Evolutionary conservation across 768 basidiomycete genomes (phyloP), one percentile per base, ranked within the genome.

Genomic region (Mycena venus): DNA sequence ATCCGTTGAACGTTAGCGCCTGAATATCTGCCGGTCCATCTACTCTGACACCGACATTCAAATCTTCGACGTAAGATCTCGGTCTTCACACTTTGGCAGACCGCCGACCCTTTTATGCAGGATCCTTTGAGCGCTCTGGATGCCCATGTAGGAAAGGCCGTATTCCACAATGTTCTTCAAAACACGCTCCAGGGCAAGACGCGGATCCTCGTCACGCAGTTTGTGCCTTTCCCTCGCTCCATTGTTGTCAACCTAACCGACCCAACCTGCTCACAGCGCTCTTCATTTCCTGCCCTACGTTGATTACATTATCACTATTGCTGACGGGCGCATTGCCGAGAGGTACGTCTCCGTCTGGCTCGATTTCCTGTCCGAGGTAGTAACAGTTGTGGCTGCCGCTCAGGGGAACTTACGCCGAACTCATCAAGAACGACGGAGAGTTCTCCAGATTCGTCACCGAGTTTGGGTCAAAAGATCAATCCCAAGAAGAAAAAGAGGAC

Each of bases 91-190:
- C 38, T 10, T 38, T 32, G 27, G 32, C 27, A n/a, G 32, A 27
- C 55, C 15, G 15, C 27, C 31, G 17, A 55, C 34, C 31, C 53
- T 51, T 32, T 25, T 75, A 29, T 21, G 25, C 51, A 92, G 90
- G 96, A 96, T 78, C 95, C 95, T 6, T 85, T 96, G 12, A 95
- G 93, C n/a, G 96, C 96, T 27, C 89, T 99, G 14, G 97, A 99
- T 80, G 96, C 96, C 7, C 96, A 97, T 79, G 96, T 98, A 60
- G 96, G 96, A 47, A 95, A 94, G 81, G 89, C 91, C 4, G 92
- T 97, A 17, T 96, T 98, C 85, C 90, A 94, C 79, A 93, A 97
- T 70, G 94, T 96, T 14, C 88, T 98, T 59, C 87, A 91, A 69
- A 90, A 91, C 67, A 89, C 87, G 19, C 85, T 90, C 17, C 80